Conservation (phyloP, 2,329 filamentous ascomycete species). For the Aspergillus puulaauensis region DNA sequence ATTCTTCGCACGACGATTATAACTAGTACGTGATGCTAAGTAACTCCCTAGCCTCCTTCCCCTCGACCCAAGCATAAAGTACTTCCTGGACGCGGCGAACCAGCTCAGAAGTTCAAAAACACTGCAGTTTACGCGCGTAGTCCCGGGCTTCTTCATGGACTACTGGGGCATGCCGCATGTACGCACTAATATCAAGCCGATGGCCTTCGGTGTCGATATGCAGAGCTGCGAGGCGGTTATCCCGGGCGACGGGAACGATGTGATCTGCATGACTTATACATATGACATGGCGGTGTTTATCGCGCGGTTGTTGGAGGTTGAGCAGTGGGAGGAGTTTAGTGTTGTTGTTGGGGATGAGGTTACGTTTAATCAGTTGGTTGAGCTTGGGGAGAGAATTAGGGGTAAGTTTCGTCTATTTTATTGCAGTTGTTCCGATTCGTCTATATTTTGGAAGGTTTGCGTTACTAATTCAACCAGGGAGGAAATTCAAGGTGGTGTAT, state of each 20-base stretch:
- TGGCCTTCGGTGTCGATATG: slow-evolving; percentile 48
- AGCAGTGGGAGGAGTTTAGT: slow-evolving; percentile 46
- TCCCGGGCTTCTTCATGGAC: slow-evolving; percentile 49
- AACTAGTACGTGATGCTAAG: too few relatives aligned
- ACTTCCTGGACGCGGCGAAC: slow-evolving; percentile 27
- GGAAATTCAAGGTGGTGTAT: slow-evolving; percentile 37
- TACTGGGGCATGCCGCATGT: slow-evolving; percentile 44
- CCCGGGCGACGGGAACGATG: slow-evolving; percentile 49
- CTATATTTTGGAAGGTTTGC: neutral
- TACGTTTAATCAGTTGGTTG: slow-evolving; percentile 48
- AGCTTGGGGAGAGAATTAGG: slow-evolving; percentile 42
- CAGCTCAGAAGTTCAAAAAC: slow-evolving; percentile 28
- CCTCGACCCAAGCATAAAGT: slow-evolving; percentile 32
- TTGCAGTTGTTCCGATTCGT: neutral
- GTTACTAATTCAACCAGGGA: slow-evolving; percentile 17
- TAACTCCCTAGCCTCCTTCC: slow-evolving; percentile 22
- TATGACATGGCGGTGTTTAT: slow-evolving; percentile 51
- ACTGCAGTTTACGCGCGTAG: slow-evolving; percentile 41
- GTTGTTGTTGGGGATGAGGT: slow-evolving; percentile 41
- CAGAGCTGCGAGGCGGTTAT: slow-evolving; percentile 47
- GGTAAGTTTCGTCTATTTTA: slow-evolving; percentile 29
- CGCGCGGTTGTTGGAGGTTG: slow-evolving; percentile 40
- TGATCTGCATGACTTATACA: slow-evolving; percentile 50
- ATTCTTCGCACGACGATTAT: too few relatives aligned
- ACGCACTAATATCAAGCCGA: slow-evolving; percentile 40